Evolutionary conservation across 1,139 yeast genomes (phyloP).

Genomic region (Taphrina betulina): DNA sequence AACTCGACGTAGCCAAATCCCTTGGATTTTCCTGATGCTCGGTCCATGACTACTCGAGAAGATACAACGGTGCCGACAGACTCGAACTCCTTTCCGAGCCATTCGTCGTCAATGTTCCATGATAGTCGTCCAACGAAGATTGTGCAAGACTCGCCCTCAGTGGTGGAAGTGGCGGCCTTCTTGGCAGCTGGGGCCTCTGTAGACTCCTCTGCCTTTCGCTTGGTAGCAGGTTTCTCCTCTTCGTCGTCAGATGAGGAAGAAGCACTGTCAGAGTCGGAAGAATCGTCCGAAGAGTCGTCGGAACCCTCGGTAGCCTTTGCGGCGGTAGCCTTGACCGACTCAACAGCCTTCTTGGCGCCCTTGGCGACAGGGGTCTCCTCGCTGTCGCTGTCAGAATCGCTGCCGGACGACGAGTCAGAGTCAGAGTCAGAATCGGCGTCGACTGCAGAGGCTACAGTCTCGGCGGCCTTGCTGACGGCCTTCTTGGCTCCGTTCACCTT

Average conservation of each 20-base stretch:
- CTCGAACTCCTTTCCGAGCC: slow-evolving; percentile 86
- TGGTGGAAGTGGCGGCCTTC: slow-evolving; percentile 30
- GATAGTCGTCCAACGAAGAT: slow-evolving; percentile 95
- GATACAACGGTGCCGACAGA: slow-evolving; percentile 73
- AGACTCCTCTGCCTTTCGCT: slow-evolving; percentile 40
- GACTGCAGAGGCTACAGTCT: slow-evolving; percentile 37
- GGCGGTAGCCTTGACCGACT: slow-evolving; percentile 5
- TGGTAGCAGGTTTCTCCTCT: slow-evolving; percentile 38
- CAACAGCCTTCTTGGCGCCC: slow-evolving; percentile 8
- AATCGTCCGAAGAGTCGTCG: slow-evolving; percentile 33
- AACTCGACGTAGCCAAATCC: slow-evolving; percentile 95
- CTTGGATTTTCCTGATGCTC: slow-evolving; percentile 88
- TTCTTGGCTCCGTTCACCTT: slow-evolving; percentile 36
- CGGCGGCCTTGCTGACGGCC: slow-evolving; percentile 36
- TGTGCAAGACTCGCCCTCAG: slow-evolving; percentile 59
- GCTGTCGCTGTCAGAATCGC: slow-evolving; percentile 45
- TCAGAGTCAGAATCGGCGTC: slow-evolving; percentile 34
- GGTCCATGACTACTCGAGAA: slow-evolving; percentile 93
- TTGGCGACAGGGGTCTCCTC: slow-evolving; percentile 8
- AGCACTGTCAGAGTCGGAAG: slow-evolving; percentile 40
- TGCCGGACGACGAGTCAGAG: slow-evolving; percentile 31
- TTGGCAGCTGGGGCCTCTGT: slow-evolving; percentile 43
- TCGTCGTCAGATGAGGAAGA: slow-evolving; percentile 35
- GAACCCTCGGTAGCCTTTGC: slow-evolving; percentile 15
- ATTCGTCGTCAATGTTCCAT: slow-evolving; percentile 93